These are phyloP conservation scores for Xylaria sp. DNA, from an alignment of 2,329 filamentous ascomycete species.

Conservation along the genomic window DNA sequence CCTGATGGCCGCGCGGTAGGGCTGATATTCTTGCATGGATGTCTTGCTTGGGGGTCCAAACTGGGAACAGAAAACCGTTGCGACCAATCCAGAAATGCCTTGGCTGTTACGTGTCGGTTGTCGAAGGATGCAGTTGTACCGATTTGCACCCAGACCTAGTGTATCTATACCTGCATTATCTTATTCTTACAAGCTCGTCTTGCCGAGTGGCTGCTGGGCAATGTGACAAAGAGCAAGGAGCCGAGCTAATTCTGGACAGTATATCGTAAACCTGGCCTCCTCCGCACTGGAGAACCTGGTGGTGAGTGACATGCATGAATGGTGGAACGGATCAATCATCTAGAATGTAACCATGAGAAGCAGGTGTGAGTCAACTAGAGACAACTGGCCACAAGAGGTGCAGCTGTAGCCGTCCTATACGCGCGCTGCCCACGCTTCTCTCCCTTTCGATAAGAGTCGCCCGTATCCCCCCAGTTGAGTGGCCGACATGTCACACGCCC, in stretches of 20 bases:
- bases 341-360: slow-evolving; percentile 15
- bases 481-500: neutral
- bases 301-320: slow-evolving; percentile 5
- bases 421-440: neutral
- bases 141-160: neutral
- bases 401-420: slow-evolving; percentile 6
- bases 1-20: slow-evolving; percentile 8
- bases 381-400: slow-evolving; percentile 16
- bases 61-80: neutral
- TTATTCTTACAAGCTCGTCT: neutral
- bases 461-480: neutral
- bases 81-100: neutral
- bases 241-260: slow-evolving; percentile 3
- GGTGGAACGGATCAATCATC: slow-evolving; percentile 10
- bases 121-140: neutral
- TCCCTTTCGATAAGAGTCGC: neutral
- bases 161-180: neutral
- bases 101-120: slow-evolving; percentile 4
- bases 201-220: neutral
- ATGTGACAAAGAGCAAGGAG: neutral
- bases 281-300: neutral
- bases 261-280: neutral
- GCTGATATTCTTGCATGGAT: slow-evolving; percentile 19
- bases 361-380: slow-evolving; percentile 26
- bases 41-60: slow-evolving; percentile 9